These are phyloP conservation scores for Lolium perenne DNA, from an alignment of 176 grass and related monocot species.

Conservation along the genomic window DNA sequence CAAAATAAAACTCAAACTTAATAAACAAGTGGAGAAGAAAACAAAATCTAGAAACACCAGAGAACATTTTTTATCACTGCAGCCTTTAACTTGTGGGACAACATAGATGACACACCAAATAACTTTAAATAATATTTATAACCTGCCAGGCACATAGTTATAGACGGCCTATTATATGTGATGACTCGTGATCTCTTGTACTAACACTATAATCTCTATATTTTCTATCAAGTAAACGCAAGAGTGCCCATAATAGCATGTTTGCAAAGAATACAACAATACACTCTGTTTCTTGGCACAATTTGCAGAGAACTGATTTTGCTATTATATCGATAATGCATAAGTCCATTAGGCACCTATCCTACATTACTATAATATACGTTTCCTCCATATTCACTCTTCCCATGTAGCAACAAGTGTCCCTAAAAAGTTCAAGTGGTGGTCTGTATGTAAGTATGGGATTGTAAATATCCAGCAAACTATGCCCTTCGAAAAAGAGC, in stretches of 20 bases:
- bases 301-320: not conserved
- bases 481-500: not conserved
- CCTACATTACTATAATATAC: not conserved
- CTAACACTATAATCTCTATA: not conserved
- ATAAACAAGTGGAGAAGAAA: not conserved
- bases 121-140: conserved; percentile 21
- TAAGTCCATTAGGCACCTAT: too few relatives aligned
- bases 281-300: not conserved
- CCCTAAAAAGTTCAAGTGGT: not conserved
- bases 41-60: conserved; percentile 4
- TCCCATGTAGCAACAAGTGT: conserved; percentile 15
- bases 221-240: not conserved
- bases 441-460: not conserved
- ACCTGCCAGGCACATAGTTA: not conserved
- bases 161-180: not conserved
- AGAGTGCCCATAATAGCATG: not conserved
- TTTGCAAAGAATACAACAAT: not conserved
- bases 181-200: not conserved
- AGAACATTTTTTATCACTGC: conserved; percentile 19
- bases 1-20: conserved; percentile 22
- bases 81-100: not conserved
- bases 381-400: conserved; percentile 13
- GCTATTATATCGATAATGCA: conserved; percentile 2
- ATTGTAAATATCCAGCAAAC: conserved; percentile 11
- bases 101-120: conserved; percentile 8